Evolutionary conservation across 768 basidiomycete genomes (phyloP).

Genomic region (Trametes cinnabarina): DNA sequence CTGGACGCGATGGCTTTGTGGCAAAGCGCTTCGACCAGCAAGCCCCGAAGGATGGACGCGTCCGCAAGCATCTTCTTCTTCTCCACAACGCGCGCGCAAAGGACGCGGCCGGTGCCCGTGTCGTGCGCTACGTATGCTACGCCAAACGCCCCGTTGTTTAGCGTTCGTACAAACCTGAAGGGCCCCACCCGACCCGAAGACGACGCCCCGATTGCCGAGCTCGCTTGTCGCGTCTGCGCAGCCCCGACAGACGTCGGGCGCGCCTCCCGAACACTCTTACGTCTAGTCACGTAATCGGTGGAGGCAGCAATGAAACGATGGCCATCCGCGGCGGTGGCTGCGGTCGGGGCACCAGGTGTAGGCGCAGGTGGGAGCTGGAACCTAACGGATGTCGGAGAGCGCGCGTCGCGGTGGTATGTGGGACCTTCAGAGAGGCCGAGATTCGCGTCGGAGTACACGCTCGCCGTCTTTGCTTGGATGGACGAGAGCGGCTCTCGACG

Average conservation of each 20-base stretch:
- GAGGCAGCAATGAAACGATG: background rate
- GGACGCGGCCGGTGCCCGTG: conserved; percentile 12
- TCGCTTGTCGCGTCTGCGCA: background rate
- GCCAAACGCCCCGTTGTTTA: conserved; percentile 25
- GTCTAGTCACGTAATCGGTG: background rate
- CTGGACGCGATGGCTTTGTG: conserved; percentile 26
- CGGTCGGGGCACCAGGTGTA: background rate
- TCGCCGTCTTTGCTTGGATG: conserved; percentile 1
- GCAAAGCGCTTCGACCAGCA: conserved; percentile 22
- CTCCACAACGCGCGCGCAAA: conserved; percentile 24
- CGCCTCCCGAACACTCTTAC: background rate
- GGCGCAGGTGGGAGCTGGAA: background rate
- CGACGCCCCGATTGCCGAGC: background rate
- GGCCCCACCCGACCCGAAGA: conserved; percentile 16
- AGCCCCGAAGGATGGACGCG: background rate
- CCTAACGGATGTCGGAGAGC: background rate
- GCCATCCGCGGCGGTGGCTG: background rate
- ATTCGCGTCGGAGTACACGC: background rate
- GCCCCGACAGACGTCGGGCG: background rate
- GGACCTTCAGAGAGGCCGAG: background rate
- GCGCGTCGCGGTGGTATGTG: background rate
- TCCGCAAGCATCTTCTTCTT: conserved; percentile 15
- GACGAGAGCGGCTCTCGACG: conserved; percentile 1
- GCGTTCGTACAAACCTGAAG: conserved; percentile 20
- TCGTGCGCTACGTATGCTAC: conserved; percentile 21